Evolutionary conservation across 208 protist species (phyloP).

Genomic region (Borovskyia barvae): DNA sequence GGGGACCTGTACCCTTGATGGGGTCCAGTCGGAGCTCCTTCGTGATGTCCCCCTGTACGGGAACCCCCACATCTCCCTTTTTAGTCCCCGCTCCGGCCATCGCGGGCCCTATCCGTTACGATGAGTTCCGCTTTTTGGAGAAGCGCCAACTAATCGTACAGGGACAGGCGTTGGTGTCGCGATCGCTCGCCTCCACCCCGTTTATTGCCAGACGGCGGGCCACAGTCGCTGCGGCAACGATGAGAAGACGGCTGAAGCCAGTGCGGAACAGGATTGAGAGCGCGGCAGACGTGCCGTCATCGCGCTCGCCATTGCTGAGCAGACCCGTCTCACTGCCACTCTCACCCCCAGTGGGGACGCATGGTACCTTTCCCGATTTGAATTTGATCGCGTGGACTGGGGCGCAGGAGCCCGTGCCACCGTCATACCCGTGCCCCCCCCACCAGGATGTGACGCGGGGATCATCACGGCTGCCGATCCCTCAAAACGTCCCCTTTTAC

Average conservation of each 20-base stretch:
- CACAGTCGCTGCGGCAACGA: constrained; percentile 17
- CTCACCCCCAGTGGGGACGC: too few species aligned
- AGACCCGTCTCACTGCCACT: too few species aligned
- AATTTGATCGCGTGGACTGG: too few species aligned
- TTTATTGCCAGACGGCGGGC: constrained; percentile 41
- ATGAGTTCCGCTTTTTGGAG: constrained; percentile 35
- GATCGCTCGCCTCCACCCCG: constrained; percentile 33
- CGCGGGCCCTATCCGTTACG: constrained; percentile 17
- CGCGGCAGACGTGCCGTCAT: too few species aligned
- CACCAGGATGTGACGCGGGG: too few species aligned
- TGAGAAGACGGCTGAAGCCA: constrained; percentile 9
- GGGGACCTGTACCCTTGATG: not conserved
- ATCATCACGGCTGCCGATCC: too few species aligned
- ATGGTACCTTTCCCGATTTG: too few species aligned
- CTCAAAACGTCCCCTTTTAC: too few species aligned
- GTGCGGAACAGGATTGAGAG: too few species aligned
- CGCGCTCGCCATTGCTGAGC: too few species aligned
- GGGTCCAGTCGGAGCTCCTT: not conserved
- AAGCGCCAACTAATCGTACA: constrained; percentile 25
- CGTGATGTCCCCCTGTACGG: not conserved
- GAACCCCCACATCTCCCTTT: not conserved
- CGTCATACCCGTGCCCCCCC: too few species aligned
- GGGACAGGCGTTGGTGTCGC: constrained; percentile 26
- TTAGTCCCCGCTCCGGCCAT: constrained; percentile 6
- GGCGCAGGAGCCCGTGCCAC: too few species aligned